Evolutionary conservation across 2,329 filamentous ascomycete genomes (phyloP), one percentile per base, ranked within the genome.

Genomic region (Sclerotinia glacialis): DNA sequence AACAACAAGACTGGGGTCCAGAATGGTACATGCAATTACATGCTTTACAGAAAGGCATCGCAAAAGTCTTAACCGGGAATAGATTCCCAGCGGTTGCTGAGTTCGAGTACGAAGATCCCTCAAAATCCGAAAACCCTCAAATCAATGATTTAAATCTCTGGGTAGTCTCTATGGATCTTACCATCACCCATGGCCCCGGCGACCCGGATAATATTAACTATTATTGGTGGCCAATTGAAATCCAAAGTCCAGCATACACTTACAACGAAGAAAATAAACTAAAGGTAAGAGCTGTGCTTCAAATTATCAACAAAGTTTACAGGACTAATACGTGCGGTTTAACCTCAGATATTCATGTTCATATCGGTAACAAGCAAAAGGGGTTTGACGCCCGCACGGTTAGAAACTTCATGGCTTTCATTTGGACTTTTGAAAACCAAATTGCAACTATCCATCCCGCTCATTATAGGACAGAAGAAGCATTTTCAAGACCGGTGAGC

Each of bases 361-460:
- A 65, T 16, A 50, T 65, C n/a, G 63, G 63, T 14, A 65, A 65
- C 12, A 21, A 18, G 5, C 28, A 42, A 4, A 40, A 42, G 2
- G 42, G 53, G 14, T 65, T 65, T 21, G 31, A 47, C 44, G 7
- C 56, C 7, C 31, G 37, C 18, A 65, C 44, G 6, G 8, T 60
- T 3, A 52, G 55, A 12, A 65, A 50, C 4, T 23, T 65, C 2
- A 60, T 60, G 44, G 31, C 47, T 11, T 50, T 65, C 6, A n/a
- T 40, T 28, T 65, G 37, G 18, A 44, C 63, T 28, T 65, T 65
- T 18, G 63, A 65, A 42, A 12, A 12, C 1, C 63, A 65, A 31
- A 28, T 65, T n/a, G 55, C 63, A 21, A 40, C 18, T 1, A 47
- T 65, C 0, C 53, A 60, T 23, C 53, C 54, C 6, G 11, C 40